Base-by-base conservation (phyloP, 1,284 basidiomycete species). In the Cryptococcus floricola region DNA sequence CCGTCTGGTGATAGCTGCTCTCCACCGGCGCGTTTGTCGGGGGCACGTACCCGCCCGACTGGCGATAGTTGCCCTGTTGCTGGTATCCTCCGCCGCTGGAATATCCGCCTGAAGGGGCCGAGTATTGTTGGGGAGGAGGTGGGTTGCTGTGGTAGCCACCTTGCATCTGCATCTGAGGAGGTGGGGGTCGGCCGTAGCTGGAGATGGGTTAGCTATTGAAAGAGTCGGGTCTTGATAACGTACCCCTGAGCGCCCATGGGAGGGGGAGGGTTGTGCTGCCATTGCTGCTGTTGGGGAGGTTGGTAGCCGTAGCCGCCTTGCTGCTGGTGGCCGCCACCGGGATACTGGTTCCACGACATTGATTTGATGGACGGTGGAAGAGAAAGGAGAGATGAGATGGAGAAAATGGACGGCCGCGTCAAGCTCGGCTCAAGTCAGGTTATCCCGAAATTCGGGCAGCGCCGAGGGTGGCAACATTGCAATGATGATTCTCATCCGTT, bases 261-360 rank as follows among this genome's bases (percentile, higher is more conserved):
- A 12, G 57, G 63, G 27, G 59, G 61, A 10, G 61, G 63, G 13
- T 60, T 61, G 7, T 44, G 48, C 16, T 56, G 51, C 12, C 49
- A 57, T 52, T 60, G 57, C 27, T 53, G 63, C 19, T 54, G 62
- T 18, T 58, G 62, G 13, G 62, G 62, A 13, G 60, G 61, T 16
- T 39, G 53, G 14, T 46, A 31, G 23, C 52, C 52, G 39, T 53
- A 52, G 7, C 54, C 52, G 16, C 53, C 48, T 46, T 62, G 60
- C 37, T 65, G 66, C 44, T 67, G 65, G 39, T 62, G 59, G 3
- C 59, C 62, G 27, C 63, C 61, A 34, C 31, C 31, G 31, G 67
- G 67, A 47, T 66, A 69, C 39, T 62, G 58, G 50, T 66, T 69
- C 67, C 67, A 69, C 12, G 67, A 69, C 67, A 69, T 68, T 53